A percentile compares a stretch with the other conserved stretches of the same genome.
phyloP scores from a whole-genome alignment of 208 protist genomes.

The Acanthamoeba rhysodes region DNA sequence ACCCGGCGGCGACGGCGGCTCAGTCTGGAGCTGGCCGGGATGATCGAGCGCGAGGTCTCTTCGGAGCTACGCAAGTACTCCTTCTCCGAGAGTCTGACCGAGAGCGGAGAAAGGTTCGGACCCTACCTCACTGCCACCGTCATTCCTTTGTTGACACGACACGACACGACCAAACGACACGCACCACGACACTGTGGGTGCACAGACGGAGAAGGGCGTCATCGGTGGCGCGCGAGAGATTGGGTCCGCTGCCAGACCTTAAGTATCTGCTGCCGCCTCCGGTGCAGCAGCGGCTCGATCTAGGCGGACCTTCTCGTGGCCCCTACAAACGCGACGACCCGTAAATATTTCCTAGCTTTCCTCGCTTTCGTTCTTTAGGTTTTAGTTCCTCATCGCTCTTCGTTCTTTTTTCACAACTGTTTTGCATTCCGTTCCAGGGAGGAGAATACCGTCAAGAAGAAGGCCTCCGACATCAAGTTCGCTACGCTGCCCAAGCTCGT shows the following conservation, averaged over 20 bases:
- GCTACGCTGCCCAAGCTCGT: constrained; percentile 47
- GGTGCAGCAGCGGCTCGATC: not conserved
- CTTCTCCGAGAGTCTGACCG: constrained; percentile 20
- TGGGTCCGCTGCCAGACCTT: constrained; percentile 36
- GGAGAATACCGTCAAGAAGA: not conserved
- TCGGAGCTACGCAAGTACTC: constrained; percentile 5
- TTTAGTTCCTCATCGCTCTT: no score
- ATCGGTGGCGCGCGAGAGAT: not conserved
- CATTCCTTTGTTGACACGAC: not conserved
- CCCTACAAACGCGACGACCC: constrained; percentile 10
- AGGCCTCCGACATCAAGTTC: constrained; percentile 40
- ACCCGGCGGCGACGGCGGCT: not conserved
- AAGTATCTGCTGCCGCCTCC: constrained; percentile 55
- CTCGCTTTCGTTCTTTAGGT: not conserved
- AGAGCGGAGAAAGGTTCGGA: not conserved
- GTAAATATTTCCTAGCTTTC: not conserved
- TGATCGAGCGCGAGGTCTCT: not conserved
- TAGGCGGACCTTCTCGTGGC: not conserved
- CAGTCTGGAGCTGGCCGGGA: constrained; percentile 38
- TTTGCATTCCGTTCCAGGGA: not conserved
- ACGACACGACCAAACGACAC: not conserved
- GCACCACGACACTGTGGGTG: no score
- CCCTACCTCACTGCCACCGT: not conserved
- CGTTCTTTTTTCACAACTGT: no score
- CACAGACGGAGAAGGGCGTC: not conserved